Evolutionary conservation across 1,139 yeast genomes (phyloP), one percentile per base, ranked within the genome.

Genomic region (Candida frijolesensis): DNA sequence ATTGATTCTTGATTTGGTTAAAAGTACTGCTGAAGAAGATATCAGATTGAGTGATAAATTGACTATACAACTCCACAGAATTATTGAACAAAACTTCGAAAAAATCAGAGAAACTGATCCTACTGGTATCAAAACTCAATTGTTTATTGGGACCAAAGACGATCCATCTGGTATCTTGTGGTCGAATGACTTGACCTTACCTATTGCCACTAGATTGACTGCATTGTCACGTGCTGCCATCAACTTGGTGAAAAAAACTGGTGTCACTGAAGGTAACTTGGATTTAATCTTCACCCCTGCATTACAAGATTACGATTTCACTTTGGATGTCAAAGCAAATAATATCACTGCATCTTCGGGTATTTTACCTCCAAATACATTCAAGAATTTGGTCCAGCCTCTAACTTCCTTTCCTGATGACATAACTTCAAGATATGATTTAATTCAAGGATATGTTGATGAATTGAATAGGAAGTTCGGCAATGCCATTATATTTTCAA

Each of bases 141-240:
- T 87, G 62, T 91, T 90, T 60, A 82, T 94, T 56, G 96, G 87
- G 0, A 81, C 96, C 1, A 85, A 83, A 61, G 86, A 84, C 54
- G 98, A 94, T 62, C 83, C 85, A 11, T 82, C 94, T 12, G 98
- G 98, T 46, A 83, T 85, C 35, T 66, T 88, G 53, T 94, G 96
- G 94, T 83, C 96, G 2, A 80, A 82, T 55, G 80, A 80, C 48
- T 70, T 85, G 41, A 83, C 87, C 14, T 74, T 90, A 49, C 92
- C 96, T 10, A 85, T 91, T 51, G 92, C 96, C 1, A 80, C 92
- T 19, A 83, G 99, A 71, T 72, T 92, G 56, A 92, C 98, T 0
- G 94, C 96, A 0, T 78, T 94, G 54, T 83, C 97, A 1, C 82
- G 91, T 58, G 91, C 87, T 32, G 94, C 95, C 0, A 70, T 80